Conservation (phyloP, 768 basidiomycete genomes). For the Cystofilobasidium ferigula region DNA sequence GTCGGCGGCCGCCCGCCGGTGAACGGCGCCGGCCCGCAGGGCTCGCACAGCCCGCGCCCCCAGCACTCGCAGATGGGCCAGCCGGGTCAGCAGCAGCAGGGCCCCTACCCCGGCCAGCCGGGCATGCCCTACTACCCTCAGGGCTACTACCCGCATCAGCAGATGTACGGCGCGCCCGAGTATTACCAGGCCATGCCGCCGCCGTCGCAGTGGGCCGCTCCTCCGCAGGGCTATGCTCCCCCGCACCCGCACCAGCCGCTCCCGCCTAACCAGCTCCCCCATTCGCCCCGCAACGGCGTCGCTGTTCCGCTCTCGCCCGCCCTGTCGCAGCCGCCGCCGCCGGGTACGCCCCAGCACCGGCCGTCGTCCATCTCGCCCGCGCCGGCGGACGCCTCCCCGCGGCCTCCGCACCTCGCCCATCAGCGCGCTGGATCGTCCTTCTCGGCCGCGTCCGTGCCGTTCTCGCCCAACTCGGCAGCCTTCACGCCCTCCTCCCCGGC, state of each 20-base stretch:
- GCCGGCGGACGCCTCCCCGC: slow-evolving; percentile 7
- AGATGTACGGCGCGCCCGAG: slow-evolving; percentile 11
- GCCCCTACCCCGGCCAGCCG: slow-evolving; percentile 28
- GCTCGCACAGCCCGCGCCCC: slow-evolving; percentile 31
- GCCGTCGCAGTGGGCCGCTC: background rate
- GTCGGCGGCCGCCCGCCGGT: slow-evolving; percentile 1
- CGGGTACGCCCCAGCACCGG: slow-evolving; percentile 24
- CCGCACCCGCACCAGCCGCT: slow-evolving; percentile 16
- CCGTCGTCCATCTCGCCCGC: slow-evolving; percentile 20
- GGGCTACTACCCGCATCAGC: slow-evolving; percentile 10
- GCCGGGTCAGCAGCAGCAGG: slow-evolving; percentile 26
- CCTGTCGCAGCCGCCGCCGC: slow-evolving; percentile 26
- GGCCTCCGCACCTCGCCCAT: slow-evolving; percentile 5
- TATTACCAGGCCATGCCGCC: slow-evolving; percentile 13
- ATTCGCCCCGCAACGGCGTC: slow-evolving; percentile 28
- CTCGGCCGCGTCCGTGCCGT: background rate
- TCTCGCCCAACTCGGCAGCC: slow-evolving; percentile 21
- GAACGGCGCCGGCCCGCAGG: slow-evolving; percentile 26
- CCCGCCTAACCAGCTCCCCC: slow-evolving; percentile 27
- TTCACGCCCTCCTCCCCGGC: slow-evolving; percentile 24
- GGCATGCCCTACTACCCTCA: slow-evolving; percentile 30
- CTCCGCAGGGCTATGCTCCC: slow-evolving; percentile 8
- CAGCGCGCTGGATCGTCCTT: slow-evolving; percentile 18
- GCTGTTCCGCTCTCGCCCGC: slow-evolving; percentile 26
- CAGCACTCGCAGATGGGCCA: slow-evolving; percentile 22